Percentiles rank a stretch among this genome's conserved stretches.
Conservation (phyloP, 345 rosid species). For the Salix viminalis region DNA sequence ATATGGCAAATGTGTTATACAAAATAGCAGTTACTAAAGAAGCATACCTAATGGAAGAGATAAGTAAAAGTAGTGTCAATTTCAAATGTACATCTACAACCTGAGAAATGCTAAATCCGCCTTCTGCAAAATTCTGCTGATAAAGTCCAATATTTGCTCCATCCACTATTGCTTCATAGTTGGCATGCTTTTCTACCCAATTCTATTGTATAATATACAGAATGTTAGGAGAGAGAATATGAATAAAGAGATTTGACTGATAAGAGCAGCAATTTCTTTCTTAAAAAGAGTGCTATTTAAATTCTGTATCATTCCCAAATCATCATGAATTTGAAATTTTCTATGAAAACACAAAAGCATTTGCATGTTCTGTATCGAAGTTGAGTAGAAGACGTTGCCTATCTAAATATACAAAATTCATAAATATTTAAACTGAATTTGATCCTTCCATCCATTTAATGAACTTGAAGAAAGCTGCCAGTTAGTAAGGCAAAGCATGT, state of each 20-base stretch:
- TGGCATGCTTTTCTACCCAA: constrained; percentile 62
- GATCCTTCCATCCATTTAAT: background rate
- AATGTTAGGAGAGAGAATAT: background rate
- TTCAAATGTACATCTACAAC: constrained; percentile 30
- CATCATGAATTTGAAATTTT: background rate
- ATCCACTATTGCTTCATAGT: constrained; percentile 73
- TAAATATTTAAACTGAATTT: background rate
- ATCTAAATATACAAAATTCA: background rate
- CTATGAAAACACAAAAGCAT: background rate
- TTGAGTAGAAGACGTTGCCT: background rate
- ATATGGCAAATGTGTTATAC: constrained; percentile 12
- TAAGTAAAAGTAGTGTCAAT: background rate
- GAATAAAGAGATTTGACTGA: background rate
- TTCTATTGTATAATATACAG: constrained; percentile 30
- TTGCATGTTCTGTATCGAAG: background rate
- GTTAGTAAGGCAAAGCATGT: background rate
- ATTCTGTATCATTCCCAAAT: background rate
- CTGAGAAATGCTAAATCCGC: constrained; percentile 74
- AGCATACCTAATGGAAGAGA: background rate
- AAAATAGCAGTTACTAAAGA: background rate
- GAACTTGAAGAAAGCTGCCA: background rate
- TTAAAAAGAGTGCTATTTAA: background rate
- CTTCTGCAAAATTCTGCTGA: constrained; percentile 86
- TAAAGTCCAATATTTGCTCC: constrained; percentile 90
- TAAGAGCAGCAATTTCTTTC: background rate